A percentile compares a stretch with the other conserved stretches of the same genome.
Evolutionary conservation across 345 rosid genomes (phyloP).

Genomic region (Aquilaria sinensis): DNA sequence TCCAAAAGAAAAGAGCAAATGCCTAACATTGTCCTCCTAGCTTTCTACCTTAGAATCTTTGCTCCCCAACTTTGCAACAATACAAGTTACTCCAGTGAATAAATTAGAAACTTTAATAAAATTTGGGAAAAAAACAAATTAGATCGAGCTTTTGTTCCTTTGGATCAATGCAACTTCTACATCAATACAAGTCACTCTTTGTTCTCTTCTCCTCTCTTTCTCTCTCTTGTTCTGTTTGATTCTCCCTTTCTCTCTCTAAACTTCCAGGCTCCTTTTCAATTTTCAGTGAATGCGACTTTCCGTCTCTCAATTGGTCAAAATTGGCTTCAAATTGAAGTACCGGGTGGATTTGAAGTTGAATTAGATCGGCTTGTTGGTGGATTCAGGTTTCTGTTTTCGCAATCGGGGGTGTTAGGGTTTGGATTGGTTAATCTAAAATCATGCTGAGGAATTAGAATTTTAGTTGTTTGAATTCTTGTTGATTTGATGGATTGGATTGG

Average conservation of each 20-base stretch:
- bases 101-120: too few relatives aligned
- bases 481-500: background rate
- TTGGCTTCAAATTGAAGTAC: slow-evolving; percentile 15
- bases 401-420: slow-evolving; percentile 30
- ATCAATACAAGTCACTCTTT: background rate
- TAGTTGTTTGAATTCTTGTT: background rate
- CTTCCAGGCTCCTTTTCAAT: slow-evolving; percentile 1
- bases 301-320: slow-evolving; percentile 18
- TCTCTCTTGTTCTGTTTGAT: background rate
- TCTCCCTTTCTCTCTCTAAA: background rate
- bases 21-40: too few relatives aligned
- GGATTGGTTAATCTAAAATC: slow-evolving; percentile 2
- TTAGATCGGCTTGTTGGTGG: slow-evolving; percentile 18
- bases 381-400: slow-evolving; percentile 1
- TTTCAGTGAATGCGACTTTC: slow-evolving; percentile 2
- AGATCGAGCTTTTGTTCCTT: too few relatives aligned
- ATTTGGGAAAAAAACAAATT: too few relatives aligned
- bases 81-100: too few relatives aligned
- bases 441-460: slow-evolving; percentile 21
- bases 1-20: too few relatives aligned
- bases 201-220: slow-evolving; percentile 2
- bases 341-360: slow-evolving; percentile 28
- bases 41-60: too few relatives aligned
- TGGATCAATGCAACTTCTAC: too few relatives aligned
- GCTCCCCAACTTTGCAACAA: too few relatives aligned